A percentile compares a stretch with the other conserved stretches of the same genome.
These are phyloP conservation scores for Raddia distichophylla DNA, from an alignment of 176 grass and related monocot genomes.

Conservation along the genomic window DNA sequence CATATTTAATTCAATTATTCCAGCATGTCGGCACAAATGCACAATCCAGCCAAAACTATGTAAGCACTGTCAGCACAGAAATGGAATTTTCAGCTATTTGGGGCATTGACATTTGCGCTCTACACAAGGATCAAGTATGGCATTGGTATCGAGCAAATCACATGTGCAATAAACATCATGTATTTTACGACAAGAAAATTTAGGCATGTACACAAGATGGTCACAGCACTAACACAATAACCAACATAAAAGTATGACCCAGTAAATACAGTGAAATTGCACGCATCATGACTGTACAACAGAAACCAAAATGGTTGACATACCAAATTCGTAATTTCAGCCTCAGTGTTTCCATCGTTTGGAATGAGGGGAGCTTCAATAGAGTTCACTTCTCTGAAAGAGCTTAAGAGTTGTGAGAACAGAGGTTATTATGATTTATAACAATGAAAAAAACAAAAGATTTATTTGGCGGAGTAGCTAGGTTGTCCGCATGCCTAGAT, in stretches of 20 bases:
- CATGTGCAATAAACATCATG: not conserved
- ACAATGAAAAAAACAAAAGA: not conserved
- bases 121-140: not conserved
- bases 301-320: constrained; percentile 9
- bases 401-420: constrained; percentile 11
- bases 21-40: not conserved
- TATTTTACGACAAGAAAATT: not conserved
- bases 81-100: constrained; percentile 8
- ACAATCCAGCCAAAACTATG: not conserved
- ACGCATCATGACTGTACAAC: constrained; percentile 29
- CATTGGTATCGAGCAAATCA: not conserved
- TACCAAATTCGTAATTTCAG: constrained; percentile 45
- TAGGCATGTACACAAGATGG: not conserved
- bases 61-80: not conserved
- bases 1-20: constrained; percentile 14
- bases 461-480: not conserved
- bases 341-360: constrained; percentile 39
- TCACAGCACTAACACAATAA: not conserved
- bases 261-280: not conserved
- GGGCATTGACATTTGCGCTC: not conserved
- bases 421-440: constrained; percentile 11
- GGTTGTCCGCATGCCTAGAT: not conserved
- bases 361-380: constrained; percentile 80
- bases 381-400: constrained; percentile 64
- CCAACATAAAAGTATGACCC: not conserved